These are phyloP conservation scores for Dendrobium huoshanense DNA, from an alignment of 106 monocot genomes.

Conservation along the genomic window DNA sequence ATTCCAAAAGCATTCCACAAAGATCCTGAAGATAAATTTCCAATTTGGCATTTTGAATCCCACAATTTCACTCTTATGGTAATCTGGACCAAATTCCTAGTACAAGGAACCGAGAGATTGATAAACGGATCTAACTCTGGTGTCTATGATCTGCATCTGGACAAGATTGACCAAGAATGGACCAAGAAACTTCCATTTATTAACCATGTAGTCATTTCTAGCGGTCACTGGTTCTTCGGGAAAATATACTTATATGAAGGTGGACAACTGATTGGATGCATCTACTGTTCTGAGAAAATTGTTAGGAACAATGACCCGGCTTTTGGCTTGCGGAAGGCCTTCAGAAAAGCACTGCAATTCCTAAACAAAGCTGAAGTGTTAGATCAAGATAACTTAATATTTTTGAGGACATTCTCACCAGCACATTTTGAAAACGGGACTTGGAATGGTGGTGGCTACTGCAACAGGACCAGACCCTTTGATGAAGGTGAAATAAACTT, in stretches of 20 bases:
- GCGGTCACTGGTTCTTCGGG: conserved; percentile 64
- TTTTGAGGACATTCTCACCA: conserved; percentile 58
- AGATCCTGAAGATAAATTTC: conserved; percentile 28
- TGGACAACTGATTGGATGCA: conserved; percentile 36
- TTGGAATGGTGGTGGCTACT: conserved; percentile 56
- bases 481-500: conserved; percentile 11
- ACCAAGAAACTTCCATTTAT: conserved; percentile 17
- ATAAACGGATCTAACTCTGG: conserved; percentile 34
- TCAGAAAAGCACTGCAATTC: conserved; percentile 28
- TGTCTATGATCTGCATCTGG: conserved; percentile 37
- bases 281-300: conserved; percentile 38
- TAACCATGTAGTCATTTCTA: conserved; percentile 45
- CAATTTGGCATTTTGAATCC: conserved; percentile 46
- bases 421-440: conserved; percentile 62
- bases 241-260: conserved; percentile 38
- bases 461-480: conserved; percentile 43
- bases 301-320: conserved; percentile 10
- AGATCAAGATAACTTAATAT: conserved; percentile 8
- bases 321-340: conserved; percentile 18
- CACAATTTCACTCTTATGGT: conserved; percentile 46
- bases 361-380: conserved; percentile 15
- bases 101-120: conserved; percentile 25
- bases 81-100: conserved; percentile 52
- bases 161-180: conserved; percentile 42
- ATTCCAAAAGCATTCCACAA: conserved; percentile 24